Evolutionary conservation across 2,329 filamentous ascomycete species (phyloP), one percentile per base, ranked within the genome.

Genomic region (Fusarium fracticaudum): DNA sequence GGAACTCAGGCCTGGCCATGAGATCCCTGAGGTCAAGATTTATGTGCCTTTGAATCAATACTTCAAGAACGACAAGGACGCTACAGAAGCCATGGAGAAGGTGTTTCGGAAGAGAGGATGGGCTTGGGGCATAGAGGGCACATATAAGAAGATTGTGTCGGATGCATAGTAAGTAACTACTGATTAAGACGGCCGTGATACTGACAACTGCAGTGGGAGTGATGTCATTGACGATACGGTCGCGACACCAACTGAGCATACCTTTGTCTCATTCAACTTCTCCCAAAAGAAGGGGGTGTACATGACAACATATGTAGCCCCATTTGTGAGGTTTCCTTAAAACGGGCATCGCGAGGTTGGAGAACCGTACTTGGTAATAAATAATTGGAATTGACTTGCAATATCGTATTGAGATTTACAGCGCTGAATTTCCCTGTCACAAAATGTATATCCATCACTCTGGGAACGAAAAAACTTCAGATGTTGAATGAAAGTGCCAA

Each of bases 11-110:
- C 74, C 77, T 14, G 73, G 76, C 4, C 63, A 75, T 15, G 60
- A 53, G 15, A 67, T 70, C 22, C 78, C 78, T 29, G 72, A 75
- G 22, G 76, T 77, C 26, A 79, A 78, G 69, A 64, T 74, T 9
- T 79, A 79, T 62, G 74, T 79, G 2, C 78, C 78, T n/a, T 37
- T 78, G 38, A 73, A 71, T n/a, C 76, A 79, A 40, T 79, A 74
- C n/a, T 67, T 59, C 24, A 54, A 54, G 41, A 74, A 54, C 18
- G 69, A 75, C 20, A 72, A 62, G 8, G 48, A 57, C 18, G 60
- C 63, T 40, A 33, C 31, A 3, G 68, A 67, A 38, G 69, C 59
- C 10, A 40, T 67, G 38, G 68, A 73, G 37, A 69, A 67, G 43
- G 51, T 67, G 1, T 75, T 75, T 31, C 41, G 63, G 18, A 74